These are phyloP conservation scores for Cystoderma amianthinum DNA, from an alignment of 768 basidiomycete species.

Conservation along the genomic window DNA sequence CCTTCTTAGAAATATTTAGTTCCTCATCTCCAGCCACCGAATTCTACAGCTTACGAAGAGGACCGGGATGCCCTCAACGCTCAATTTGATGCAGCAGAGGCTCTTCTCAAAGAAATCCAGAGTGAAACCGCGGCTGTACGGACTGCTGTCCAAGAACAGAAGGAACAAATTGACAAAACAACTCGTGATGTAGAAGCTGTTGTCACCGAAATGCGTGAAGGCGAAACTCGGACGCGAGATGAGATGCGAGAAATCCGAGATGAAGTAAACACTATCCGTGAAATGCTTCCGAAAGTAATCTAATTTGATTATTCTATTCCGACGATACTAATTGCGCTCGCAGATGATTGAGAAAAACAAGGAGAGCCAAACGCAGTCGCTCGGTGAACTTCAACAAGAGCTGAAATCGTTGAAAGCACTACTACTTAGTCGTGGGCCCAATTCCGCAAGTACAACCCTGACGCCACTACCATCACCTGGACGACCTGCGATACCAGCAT, in stretches of 20 bases:
- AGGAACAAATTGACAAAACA: constrained; percentile 61
- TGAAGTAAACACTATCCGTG: constrained; percentile 84
- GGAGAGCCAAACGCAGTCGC: constrained; percentile 73
- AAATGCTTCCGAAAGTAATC: constrained; percentile 87
- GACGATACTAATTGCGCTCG: constrained; percentile 1
- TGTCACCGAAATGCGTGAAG: constrained; percentile 70
- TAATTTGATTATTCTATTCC: neutral
- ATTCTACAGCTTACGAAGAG: constrained; percentile 81
- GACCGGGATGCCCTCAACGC: constrained; percentile 80
- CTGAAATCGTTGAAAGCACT: constrained; percentile 91
- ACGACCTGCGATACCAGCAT: constrained; percentile 78
- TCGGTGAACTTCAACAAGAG: constrained; percentile 87
- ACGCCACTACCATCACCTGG: constrained; percentile 48
- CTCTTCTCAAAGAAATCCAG: constrained; percentile 74
- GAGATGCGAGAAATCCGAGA: constrained; percentile 91
- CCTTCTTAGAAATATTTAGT: constrained; percentile 73
- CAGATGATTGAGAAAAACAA: constrained; percentile 96
- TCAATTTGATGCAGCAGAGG: constrained; percentile 87
- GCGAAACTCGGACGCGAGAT: constrained; percentile 72
- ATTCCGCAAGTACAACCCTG: constrained; percentile 36
- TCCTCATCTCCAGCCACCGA: constrained; percentile 87
- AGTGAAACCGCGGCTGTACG: constrained; percentile 68
- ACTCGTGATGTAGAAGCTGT: constrained; percentile 67
- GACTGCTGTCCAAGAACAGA: constrained; percentile 70
- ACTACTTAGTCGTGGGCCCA: constrained; percentile 65